Evolutionary conservation across 2,329 filamentous ascomycete genomes (phyloP).

Genomic region (Diaporthe humulicola): DNA sequence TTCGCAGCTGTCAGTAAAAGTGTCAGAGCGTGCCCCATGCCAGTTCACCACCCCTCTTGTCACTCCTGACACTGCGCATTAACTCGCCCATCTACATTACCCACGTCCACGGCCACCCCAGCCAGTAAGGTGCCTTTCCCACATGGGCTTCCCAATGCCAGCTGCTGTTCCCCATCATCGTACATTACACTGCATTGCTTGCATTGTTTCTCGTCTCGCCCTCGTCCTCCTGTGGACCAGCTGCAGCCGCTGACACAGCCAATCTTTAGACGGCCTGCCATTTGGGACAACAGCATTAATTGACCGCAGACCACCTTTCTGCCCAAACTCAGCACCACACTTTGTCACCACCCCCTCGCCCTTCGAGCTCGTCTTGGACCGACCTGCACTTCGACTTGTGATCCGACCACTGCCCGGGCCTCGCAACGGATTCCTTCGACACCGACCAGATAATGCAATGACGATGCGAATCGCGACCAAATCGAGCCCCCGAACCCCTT

Average conservation of each 20-base stretch:
- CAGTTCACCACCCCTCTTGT: conserved; percentile 20
- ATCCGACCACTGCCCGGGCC: conserved; percentile 15
- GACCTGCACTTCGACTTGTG: conserved; percentile 4
- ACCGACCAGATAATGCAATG: conserved; percentile 49
- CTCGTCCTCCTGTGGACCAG: conserved; percentile 32
- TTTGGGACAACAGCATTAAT: conserved; percentile 35
- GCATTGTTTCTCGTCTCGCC: conserved; percentile 38
- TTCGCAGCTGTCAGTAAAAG: conserved; percentile 30
- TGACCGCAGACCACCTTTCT: conserved; percentile 23
- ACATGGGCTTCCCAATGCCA: conserved; percentile 28
- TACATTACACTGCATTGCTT: conserved; percentile 40
- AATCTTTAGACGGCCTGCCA: conserved; percentile 39
- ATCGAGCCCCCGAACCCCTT: conserved; percentile 49
- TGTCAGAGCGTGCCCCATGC: conserved; percentile 17
- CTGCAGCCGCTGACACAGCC: conserved; percentile 40
- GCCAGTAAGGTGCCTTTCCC: conserved; percentile 38
- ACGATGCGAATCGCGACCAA: conserved; percentile 54
- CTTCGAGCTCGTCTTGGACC: neutral
- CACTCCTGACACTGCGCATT: conserved; percentile 34
- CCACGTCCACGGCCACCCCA: conserved; percentile 15
- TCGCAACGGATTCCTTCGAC: conserved; percentile 4
- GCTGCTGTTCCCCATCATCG: conserved; percentile 37
- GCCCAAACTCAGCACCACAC: conserved; percentile 22
- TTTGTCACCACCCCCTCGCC: conserved; percentile 4
- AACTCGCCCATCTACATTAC: conserved; percentile 33